phyloP scores from a whole-genome alignment of 1,139 yeast genomes.

The Hyphopichia buzzinii region DNA sequence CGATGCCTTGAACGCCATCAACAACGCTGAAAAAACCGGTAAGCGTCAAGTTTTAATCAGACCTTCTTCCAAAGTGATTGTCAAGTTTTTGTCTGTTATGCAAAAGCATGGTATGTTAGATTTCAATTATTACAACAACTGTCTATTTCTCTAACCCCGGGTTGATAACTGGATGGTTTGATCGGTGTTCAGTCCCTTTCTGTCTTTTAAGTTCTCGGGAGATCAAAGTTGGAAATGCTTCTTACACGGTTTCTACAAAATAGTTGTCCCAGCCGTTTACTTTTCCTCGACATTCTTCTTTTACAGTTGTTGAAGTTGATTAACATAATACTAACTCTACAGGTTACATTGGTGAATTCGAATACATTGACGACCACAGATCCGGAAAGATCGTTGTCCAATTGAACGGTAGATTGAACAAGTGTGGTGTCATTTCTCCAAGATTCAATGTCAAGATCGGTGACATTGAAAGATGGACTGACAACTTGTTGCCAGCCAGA shows the following conservation, averaged over 20 bases:
- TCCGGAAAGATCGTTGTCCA: conserved; percentile 97
- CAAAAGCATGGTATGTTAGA: conserved; percentile 70
- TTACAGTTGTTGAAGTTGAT: background rate
- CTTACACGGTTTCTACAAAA: conserved; percentile 67
- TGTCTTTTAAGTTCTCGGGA: conserved; percentile 98
- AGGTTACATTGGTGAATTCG: conserved; percentile 97
- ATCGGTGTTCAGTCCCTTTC: conserved; percentile 85
- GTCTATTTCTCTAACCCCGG: conserved; percentile 46
- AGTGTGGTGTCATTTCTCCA: conserved; percentile 98
- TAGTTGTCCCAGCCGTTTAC: conserved; percentile 56
- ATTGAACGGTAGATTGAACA: conserved; percentile 96
- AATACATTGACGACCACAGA: conserved; percentile 98
- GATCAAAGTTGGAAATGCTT: conserved; percentile 66
- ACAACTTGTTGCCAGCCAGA: conserved; percentile 96
- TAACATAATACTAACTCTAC: conserved; percentile 1
- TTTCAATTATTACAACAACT: background rate
- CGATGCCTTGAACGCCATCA: conserved; percentile 97
- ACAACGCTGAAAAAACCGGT: conserved; percentile 99
- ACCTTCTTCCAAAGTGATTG: conserved; percentile 98
- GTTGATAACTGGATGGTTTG: conserved; percentile 98
- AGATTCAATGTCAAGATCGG: conserved; percentile 93
- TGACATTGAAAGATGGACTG: conserved; percentile 98
- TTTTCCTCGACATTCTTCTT: conserved; percentile 61
- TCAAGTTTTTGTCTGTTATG: conserved; percentile 95
- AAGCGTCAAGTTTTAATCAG: conserved; percentile 98